These are phyloP conservation scores for Brassica balearica DNA, from an alignment of 441 rosid species.

Conservation along the genomic window DNA sequence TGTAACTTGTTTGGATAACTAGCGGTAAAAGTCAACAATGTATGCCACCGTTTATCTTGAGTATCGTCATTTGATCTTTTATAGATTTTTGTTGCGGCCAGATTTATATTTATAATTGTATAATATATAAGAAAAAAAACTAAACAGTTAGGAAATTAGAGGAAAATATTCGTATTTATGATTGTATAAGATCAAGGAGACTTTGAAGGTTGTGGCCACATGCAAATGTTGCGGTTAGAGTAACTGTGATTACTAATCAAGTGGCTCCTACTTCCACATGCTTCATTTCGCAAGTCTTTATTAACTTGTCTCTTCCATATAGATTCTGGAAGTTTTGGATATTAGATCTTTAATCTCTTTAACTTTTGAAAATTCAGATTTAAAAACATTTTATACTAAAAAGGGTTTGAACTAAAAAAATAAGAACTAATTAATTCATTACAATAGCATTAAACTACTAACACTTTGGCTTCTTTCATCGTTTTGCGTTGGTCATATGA, in stretches of 20 bases:
- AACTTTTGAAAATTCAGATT: not conserved
- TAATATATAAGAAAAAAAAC: constrained; percentile 26
- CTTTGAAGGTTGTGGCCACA: constrained; percentile 58
- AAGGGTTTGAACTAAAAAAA: not conserved
- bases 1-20: constrained; percentile 25
- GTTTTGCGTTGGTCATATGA: too few relatives aligned
- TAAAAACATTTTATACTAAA: not conserved
- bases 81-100: constrained; percentile 10
- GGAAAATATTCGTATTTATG: constrained; percentile 19
- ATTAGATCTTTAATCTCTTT: not conserved
- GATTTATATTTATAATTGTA: not conserved
- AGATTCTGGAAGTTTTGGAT: not conserved
- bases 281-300: constrained; percentile 40
- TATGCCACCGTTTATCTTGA: constrained; percentile 38
- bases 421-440: not conserved
- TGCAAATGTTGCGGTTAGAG: constrained; percentile 64
- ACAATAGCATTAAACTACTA: not conserved
- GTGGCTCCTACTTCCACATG: constrained; percentile 62
- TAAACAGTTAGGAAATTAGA: not conserved
- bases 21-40: constrained; percentile 38
- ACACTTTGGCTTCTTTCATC: not conserved
- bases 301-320: constrained; percentile 23
- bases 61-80: not conserved
- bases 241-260: constrained; percentile 45
- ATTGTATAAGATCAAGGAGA: constrained; percentile 28